Evolutionary conservation across 2,329 filamentous ascomycete genomes (phyloP), one percentile per base, ranked within the genome.

Genomic region (Raffaelea albimanens): DNA sequence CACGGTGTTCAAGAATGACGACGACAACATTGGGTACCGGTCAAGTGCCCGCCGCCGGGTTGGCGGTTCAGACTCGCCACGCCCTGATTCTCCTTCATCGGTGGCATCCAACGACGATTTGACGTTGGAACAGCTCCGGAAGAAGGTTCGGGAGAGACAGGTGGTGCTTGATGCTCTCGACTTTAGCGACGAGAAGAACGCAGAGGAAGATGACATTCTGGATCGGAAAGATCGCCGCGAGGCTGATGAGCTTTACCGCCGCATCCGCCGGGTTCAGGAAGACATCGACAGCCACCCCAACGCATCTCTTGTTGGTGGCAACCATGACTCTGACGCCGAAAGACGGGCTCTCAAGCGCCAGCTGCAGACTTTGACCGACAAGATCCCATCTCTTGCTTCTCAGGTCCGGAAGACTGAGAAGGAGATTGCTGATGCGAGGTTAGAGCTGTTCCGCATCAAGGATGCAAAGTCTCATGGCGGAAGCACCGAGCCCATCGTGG

Each of bases 1-100:
- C 3, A 98, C 93, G 0, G 85, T 97, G 3, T 98, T 91, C 67
- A 91, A 94, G 61, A 96, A 97, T 61, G 93, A 97, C 55, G 89
- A 95, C 58, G 88, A 95, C 56, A 85, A 89, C 50, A 79, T 94
- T 58, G 89, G 88, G 5, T 98, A 98, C 61, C 85, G 84, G 57
- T 97, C 93, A 13, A 96, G 90, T 63, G 93, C 93, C 46, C 87
- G 93, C 53, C 87, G 90, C 53, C 82, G 93, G 55, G n/a, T 54
- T 7, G 68, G 94, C 48, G 82, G 79, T 51, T 72, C 71, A 39
- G 49, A 50, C 1, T 93, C 89, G 9, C 87, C 89, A 43, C 90
- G 89, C 2, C 88, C 91, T 7, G 81, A 83, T 23, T 83, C 83
- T 4, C 86, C 86, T 10, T 74, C 77, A 2, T 84, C 83, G 63